These are phyloP conservation scores for Colletotrichum cuscutae DNA, from an alignment of 2,329 filamentous ascomycete species.

Conservation along the genomic window DNA sequence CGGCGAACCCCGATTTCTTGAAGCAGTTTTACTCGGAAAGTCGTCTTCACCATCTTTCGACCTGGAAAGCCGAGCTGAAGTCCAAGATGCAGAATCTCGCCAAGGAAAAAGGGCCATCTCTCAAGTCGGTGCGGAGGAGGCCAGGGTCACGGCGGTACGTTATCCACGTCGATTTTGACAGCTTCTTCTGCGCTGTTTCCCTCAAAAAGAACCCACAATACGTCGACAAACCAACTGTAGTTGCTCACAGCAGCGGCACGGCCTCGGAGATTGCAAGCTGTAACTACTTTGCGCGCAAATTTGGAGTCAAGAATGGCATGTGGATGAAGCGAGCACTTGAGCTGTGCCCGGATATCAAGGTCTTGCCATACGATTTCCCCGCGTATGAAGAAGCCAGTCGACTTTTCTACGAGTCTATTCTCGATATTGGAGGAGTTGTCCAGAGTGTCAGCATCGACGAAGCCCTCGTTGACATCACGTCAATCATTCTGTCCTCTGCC, in stretches of 20 bases:
- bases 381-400: constrained; percentile 93
- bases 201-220: constrained; percentile 80
- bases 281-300: constrained; percentile 89
- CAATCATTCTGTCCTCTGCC: constrained; percentile 71
- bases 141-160: constrained; percentile 81
- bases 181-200: constrained; percentile 97
- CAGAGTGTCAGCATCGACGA: constrained; percentile 99
- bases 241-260: constrained; percentile 86
- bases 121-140: constrained; percentile 59
- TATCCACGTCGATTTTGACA: constrained; percentile 97
- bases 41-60: constrained; percentile 91
- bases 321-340: constrained; percentile 96
- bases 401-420: constrained; percentile 86
- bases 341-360: constrained; percentile 84
- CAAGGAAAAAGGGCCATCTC: constrained; percentile 68
- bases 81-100: constrained; percentile 85
- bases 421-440: constrained; percentile 82
- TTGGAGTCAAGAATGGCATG: constrained; percentile 96
- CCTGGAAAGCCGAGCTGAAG: constrained; percentile 96
- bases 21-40: constrained; percentile 97
- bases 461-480: constrained; percentile 86
- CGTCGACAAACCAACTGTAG: constrained; percentile 82
- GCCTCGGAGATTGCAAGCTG: constrained; percentile 97
- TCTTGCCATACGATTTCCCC: constrained; percentile 95
- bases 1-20: constrained; percentile 91